Conservation (phyloP, 2,329 filamentous ascomycete genomes). For the Xylaria sp. region DNA sequence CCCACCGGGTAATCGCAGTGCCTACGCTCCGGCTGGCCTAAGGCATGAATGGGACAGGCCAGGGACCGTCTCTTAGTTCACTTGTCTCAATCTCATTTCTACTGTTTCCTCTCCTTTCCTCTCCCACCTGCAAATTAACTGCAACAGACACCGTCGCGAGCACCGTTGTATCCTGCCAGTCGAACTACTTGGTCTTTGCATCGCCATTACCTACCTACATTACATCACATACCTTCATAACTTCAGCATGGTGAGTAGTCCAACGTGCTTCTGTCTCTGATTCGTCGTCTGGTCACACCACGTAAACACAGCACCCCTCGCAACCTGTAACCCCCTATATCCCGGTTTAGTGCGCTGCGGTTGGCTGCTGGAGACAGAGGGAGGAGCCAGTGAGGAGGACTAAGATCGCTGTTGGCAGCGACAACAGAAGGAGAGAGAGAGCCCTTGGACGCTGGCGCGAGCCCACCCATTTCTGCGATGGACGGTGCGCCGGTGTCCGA, state of each 20-base stretch:
- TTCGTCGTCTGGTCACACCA: conserved; percentile 19
- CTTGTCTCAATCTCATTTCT: conserved; percentile 30
- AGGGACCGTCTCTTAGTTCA: conserved; percentile 29
- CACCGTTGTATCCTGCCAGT: conserved; percentile 20
- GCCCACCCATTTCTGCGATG: conserved; percentile 19
- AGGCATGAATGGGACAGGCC: conserved; percentile 32
- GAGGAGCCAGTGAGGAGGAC: conserved; percentile 31
- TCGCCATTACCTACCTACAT: not conserved
- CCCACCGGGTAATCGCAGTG: conserved; percentile 28
- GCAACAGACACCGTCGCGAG: conserved; percentile 38
- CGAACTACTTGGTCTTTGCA: conserved; percentile 12
- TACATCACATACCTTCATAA: not conserved
- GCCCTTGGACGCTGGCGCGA: too few species aligned
- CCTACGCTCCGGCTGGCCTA: conserved; percentile 1
- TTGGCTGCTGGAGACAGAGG: conserved; percentile 21
- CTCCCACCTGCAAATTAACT: conserved; percentile 23
- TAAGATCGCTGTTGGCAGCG: conserved; percentile 11
- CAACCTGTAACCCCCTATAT: conserved; percentile 37
- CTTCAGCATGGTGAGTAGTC: conserved; percentile 39
- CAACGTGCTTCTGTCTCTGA: conserved; percentile 13
- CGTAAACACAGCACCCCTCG: conserved; percentile 39
- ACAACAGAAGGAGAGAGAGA: conserved; percentile 12
- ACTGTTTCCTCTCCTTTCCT: conserved; percentile 21
- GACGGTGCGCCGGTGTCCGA: conserved; percentile 18
- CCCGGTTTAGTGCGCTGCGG: conserved; percentile 38